Base-by-base conservation (phyloP, 495 filamentous ascomycete species). In the Xylaria castorea region DNA sequence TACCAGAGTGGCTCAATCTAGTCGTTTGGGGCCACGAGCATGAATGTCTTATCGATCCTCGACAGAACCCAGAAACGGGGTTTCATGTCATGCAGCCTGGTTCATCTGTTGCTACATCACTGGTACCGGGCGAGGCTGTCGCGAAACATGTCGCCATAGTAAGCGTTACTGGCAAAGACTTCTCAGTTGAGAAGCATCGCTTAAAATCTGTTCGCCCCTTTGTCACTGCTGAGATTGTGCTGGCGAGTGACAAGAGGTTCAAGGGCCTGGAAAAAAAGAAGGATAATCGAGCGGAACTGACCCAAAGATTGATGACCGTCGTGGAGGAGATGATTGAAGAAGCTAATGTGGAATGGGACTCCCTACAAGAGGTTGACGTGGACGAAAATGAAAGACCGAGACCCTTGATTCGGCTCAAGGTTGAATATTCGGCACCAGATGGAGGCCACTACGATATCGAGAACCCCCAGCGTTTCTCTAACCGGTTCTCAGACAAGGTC, bases 1-100 rank as follows among this genome's bases (percentile, higher is more conserved):
- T 99, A 0, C 97, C 96, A 0, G 91, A 92, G 6, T 99, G 97
- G 78, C 81, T 98, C 48, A 93, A 99, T 78, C 84, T 99, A 20
- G 90, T 98, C 0, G 85, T 99, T 58, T 99, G 96, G 96, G 96
- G 96, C 32, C 96, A 99, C 76, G 96, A 99, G 80, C 96, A 99
- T 76, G 97, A 99, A 82, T 98, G 95, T 79, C 80, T 96, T 5
- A 97, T 98, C 74, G 89, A 97, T 51, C 96, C 96, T 1, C 77
- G 81, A 14, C 86, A 88, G 32, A 98, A 97, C 76, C 89, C 92
- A 0, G 94, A 97, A 79, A 97, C 89, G 71, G 91, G 91, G 11
- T 98, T 98, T 75, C 90, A 95, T 77, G 94, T 99, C 72, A 97
- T 99, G 89, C 96, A 99, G 75, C 96, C 96, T 0, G 96, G 96